These are phyloP conservation scores for Dipteronia dyeriana DNA, from an alignment of 345 rosid genomes.

Conservation along the genomic window DNA sequence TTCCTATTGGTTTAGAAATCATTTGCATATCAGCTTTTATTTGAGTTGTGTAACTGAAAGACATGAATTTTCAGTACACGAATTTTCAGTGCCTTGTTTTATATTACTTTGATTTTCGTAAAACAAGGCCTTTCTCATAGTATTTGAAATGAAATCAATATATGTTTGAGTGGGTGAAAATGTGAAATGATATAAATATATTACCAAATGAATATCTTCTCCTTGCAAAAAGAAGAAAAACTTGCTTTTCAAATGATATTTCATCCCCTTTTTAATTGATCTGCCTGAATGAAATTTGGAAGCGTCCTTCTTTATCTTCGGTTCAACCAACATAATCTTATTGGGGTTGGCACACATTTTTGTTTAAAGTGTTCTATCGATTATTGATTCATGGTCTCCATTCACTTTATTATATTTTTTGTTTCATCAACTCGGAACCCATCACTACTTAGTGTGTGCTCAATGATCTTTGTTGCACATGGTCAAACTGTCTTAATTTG, in stretches of 20 bases:
- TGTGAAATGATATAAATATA: background rate
- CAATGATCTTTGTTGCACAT: background rate
- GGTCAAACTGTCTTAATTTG: background rate
- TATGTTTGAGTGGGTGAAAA: constrained; percentile 9
- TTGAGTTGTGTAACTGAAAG: background rate
- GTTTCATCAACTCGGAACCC: background rate
- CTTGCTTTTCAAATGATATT: background rate
- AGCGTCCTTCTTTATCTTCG: background rate
- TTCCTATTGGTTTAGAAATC: constrained; percentile 10
- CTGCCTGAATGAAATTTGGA: background rate
- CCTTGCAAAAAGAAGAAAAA: background rate
- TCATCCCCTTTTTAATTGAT: background rate
- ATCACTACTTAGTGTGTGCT: background rate
- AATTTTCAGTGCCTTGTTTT: background rate
- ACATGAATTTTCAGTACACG: background rate
- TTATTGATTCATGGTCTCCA: constrained; percentile 7
- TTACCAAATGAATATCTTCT: background rate
- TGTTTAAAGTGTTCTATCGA: background rate
- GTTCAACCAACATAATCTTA: background rate
- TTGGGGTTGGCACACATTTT: background rate
- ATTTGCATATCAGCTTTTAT: background rate
- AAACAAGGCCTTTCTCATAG: background rate
- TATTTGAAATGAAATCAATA: background rate
- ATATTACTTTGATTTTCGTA: background rate
- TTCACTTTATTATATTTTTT: background rate